phyloP scores from a whole-genome alignment of 208 protist genomes.

The Spongospora subterranea region DNA sequence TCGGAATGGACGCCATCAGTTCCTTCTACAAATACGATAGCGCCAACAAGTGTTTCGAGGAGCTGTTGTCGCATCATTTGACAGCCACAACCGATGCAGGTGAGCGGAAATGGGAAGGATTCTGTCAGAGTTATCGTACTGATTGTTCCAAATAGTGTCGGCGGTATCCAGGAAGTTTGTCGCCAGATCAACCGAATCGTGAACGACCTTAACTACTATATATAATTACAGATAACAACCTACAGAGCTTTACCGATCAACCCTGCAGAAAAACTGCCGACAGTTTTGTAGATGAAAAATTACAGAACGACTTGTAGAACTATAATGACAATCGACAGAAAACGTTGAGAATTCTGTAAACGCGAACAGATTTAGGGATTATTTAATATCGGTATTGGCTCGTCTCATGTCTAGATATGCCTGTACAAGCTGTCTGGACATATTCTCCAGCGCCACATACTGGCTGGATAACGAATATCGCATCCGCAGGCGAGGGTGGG shows the following conservation, averaged over 20 bases:
- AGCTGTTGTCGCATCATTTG: background rate
- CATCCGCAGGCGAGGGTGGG: slow-evolving; percentile 19
- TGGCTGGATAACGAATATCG: background rate
- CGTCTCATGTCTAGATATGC: slow-evolving; percentile 26
- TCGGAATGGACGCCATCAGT: background rate
- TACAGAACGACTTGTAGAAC: too few species aligned
- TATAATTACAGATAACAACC: too few species aligned
- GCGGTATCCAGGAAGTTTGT: background rate
- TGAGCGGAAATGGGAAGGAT: background rate
- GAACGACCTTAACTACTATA: too few species aligned
- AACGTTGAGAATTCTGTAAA: too few species aligned
- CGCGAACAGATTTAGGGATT: too few species aligned
- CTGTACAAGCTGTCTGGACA: background rate
- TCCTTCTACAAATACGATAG: slow-evolving; percentile 47
- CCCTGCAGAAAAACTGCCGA: too few species aligned
- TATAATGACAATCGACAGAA: too few species aligned
- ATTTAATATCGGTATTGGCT: slow-evolving; percentile 49
- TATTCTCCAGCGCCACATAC: background rate
- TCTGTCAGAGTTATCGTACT: background rate
- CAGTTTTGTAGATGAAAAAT: too few species aligned
- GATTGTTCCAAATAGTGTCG: background rate
- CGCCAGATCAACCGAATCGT: background rate
- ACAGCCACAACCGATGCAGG: slow-evolving; percentile 54
- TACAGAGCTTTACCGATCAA: too few species aligned
- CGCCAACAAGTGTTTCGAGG: slow-evolving; percentile 47